Percentiles rank a stretch among this genome's conserved stretches.
Conservation (phyloP, 1,139 yeast genomes). For the Kodamaea sp. region DNA sequence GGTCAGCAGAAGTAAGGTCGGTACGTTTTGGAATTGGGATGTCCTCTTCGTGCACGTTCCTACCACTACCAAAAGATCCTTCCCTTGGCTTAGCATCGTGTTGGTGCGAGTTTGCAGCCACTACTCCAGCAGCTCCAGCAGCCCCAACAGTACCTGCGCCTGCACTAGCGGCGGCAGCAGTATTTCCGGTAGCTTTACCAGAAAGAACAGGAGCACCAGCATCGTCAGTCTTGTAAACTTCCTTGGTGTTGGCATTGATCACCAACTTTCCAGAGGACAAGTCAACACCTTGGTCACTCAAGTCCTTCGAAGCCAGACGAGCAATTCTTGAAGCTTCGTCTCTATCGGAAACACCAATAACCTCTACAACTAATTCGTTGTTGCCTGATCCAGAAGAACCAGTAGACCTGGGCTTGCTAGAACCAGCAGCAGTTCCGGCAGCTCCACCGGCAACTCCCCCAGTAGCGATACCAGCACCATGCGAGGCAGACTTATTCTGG, state of each 20-base stretch:
- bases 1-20: conserved; percentile 9
- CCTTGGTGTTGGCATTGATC: conserved; percentile 36
- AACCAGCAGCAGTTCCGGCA: conserved; percentile 2
- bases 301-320: conserved; percentile 35
- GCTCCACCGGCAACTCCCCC: not conserved
- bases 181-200: not conserved
- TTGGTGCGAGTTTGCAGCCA: conserved; percentile 2
- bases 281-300: conserved; percentile 37
- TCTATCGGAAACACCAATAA: conserved; percentile 38
- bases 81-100: not conserved
- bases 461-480: conserved; percentile 1
- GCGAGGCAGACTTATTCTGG: not conserved
- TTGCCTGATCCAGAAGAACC: conserved; percentile 4
- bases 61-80: conserved; percentile 8
- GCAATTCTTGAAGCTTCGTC: conserved; percentile 37
- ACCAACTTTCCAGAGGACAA: conserved; percentile 38
- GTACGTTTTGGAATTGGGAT: conserved; percentile 4
- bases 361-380: conserved; percentile 34
- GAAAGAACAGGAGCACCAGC: not conserved
- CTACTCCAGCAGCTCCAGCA: conserved; percentile 7
- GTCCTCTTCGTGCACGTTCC: conserved; percentile 7
- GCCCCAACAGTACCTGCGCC: conserved; percentile 6
- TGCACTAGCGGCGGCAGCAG: conserved; percentile 1
- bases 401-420: conserved; percentile 1
- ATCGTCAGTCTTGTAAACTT: conserved; percentile 28